Evolutionary conservation across 2,329 filamentous ascomycete genomes (phyloP).

Genomic region (Stagonosporopsis vannaccii): DNA sequence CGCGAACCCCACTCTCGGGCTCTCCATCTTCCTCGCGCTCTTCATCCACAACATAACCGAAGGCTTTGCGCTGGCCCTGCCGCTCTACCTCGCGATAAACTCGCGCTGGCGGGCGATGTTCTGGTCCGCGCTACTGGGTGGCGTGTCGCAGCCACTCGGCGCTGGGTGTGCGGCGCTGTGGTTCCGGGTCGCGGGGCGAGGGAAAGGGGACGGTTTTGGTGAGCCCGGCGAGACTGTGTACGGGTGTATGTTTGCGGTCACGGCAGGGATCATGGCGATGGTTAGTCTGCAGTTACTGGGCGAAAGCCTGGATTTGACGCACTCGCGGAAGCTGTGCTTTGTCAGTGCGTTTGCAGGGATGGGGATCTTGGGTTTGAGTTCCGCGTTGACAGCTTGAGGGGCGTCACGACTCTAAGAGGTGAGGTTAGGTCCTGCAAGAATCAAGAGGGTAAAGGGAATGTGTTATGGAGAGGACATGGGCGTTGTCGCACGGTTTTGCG

Average conservation of each 20-base stretch:
- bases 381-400: constrained; percentile 74
- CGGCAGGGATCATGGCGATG: constrained; percentile 93
- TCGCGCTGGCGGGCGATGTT: constrained; percentile 82
- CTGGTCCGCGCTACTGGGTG: constrained; percentile 84
- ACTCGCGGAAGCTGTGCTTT: constrained; percentile 78
- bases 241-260: constrained; percentile 84
- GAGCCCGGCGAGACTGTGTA: constrained; percentile 67
- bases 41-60: constrained; percentile 99
- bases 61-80: constrained; percentile 91
- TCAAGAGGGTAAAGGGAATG: too few species aligned
- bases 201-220: constrained; percentile 50
- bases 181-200: constrained; percentile 74
- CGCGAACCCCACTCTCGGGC: constrained; percentile 84
- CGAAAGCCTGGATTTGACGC: constrained; percentile 83
- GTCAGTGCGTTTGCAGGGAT: constrained; percentile 85
- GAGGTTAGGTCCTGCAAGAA: too few species aligned
- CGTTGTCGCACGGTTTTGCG: too few species aligned
- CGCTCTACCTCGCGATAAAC: constrained; percentile 87
- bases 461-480: background rate
- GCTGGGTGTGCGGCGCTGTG: constrained; percentile 84
- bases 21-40: constrained; percentile 92
- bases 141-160: constrained; percentile 84
- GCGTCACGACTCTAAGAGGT: background rate
- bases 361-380: constrained; percentile 84
- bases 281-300: constrained; percentile 89